Evolutionary conservation across 805 yeast genomes (phyloP).

Genomic region (Clavispora carvajalis): DNA sequence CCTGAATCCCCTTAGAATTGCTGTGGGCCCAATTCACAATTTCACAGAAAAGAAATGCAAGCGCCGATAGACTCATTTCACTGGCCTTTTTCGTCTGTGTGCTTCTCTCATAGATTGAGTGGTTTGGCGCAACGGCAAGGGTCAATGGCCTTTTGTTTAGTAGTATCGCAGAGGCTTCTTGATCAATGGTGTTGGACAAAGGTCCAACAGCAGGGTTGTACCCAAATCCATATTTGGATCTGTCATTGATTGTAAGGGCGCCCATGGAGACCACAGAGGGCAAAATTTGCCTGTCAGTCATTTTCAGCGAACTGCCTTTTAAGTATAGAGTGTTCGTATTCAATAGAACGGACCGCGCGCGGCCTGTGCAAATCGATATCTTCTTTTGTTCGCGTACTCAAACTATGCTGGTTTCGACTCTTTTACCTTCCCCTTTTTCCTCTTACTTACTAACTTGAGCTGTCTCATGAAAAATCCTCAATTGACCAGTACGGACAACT

Average conservation of each 20-base stretch:
- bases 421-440: not conserved
- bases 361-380: too few species aligned
- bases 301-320: too few species aligned
- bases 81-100: slow-evolving; percentile 54
- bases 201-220: slow-evolving; percentile 42
- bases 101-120: slow-evolving; percentile 63
- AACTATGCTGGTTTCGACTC: not conserved
- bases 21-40: slow-evolving; percentile 61
- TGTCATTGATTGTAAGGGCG: slow-evolving; percentile 14
- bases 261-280: slow-evolving; percentile 16
- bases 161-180: slow-evolving; percentile 32
- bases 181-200: slow-evolving; percentile 32
- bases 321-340: too few species aligned
- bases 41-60: slow-evolving; percentile 67
- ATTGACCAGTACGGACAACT: not conserved
- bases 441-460: not conserved
- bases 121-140: slow-evolving; percentile 30
- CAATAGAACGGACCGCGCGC: not conserved
- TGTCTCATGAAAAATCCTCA: not conserved
- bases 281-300: slow-evolving; percentile 14
- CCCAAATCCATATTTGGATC: slow-evolving; percentile 31
- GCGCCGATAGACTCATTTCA: slow-evolving; percentile 62
- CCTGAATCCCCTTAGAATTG: slow-evolving; percentile 62
- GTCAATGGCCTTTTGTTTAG: slow-evolving; percentile 27
- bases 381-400: too few species aligned